Evolutionary conservation across 1,139 yeast genomes (phyloP).

Genomic region (Chernovozyma aurita): DNA sequence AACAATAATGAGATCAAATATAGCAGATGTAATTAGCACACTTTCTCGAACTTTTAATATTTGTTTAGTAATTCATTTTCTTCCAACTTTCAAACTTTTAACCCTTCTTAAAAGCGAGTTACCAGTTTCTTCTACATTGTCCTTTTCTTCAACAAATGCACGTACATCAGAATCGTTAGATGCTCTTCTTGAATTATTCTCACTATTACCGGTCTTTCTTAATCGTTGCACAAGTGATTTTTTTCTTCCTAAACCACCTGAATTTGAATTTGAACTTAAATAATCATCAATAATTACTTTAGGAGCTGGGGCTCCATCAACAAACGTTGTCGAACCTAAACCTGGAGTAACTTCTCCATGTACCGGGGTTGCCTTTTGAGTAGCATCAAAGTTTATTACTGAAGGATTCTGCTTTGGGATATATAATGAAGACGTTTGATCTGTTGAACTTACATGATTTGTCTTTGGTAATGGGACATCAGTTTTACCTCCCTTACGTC

Average conservation of each 20-base stretch:
- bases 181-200: slow-evolving; percentile 27
- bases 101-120: slow-evolving; percentile 73
- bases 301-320: slow-evolving; percentile 97
- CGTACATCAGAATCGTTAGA: slow-evolving; percentile 26
- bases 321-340: slow-evolving; percentile 83
- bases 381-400: slow-evolving; percentile 69
- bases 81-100: slow-evolving; percentile 77
- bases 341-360: slow-evolving; percentile 88
- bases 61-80: slow-evolving; percentile 18
- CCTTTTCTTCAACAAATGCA: slow-evolving; percentile 18
- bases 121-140: slow-evolving; percentile 31
- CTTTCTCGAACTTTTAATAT: too few species aligned
- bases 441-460: slow-evolving; percentile 10
- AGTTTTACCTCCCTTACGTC: slow-evolving; percentile 19
- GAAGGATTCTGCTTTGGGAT: slow-evolving; percentile 46
- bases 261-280: slow-evolving; percentile 21
- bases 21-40: too few species aligned
- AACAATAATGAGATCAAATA: too few species aligned
- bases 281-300: slow-evolving; percentile 25
- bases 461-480: slow-evolving; percentile 14
- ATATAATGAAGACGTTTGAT: slow-evolving; percentile 19
- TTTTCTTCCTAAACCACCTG: slow-evolving; percentile 63
- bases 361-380: slow-evolving; percentile 61
- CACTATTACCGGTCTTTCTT: slow-evolving; percentile 41
- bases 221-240: slow-evolving; percentile 72